Base-by-base conservation (phyloP, 441 rosid genomes). In the Capsella rubella region DNA sequence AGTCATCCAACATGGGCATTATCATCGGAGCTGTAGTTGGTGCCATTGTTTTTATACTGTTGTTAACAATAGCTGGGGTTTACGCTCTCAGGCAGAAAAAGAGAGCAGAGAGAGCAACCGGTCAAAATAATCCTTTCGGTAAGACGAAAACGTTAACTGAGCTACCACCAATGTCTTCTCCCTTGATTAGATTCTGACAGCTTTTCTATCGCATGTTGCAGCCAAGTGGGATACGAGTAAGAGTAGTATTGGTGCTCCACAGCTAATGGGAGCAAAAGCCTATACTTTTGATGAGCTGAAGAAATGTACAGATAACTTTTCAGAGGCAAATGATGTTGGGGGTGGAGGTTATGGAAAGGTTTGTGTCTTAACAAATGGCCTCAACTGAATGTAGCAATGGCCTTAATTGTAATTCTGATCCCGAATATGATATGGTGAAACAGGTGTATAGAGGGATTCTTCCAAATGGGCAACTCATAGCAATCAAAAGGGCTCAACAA, bases 301-400 rank as follows among this genome's bases (percentile, higher is more conserved):
- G 81, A 88, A 76, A 78, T 89, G 75, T 69, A 80, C 93, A 45
- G 82, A 84, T 37, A 86, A 88, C 37, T 95, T 95, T 76, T 81
- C 97, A 21, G 84, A 87, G 16, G 71, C 85, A 67, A 89, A 83
- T 60, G 79, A 73, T 56, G 72, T 89, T 66, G 97, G 99, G 29
- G 84, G 87, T 4, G 98, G 99, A 13, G 97, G 96, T 50, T 92
- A 89, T 73, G 99, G 99, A 59, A 88, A 90, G 93, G 97, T 91
- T 57, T 39, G 67, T 58, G 13, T 40, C 32, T 65, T 57, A 21
- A 4, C 7, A 10, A 16, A 28, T 75, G 27, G 2, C 7, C 31
- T 55, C 2, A 46, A 0, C 0, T 43, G 6, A 52, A 52, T 18
- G 8, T 6, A 60, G 28, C 13, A 70, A 27, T 70, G 42, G 0